These are phyloP conservation scores for Perilla frutescens DNA, from an alignment of 257 asterid genomes.

Conservation along the genomic window DNA sequence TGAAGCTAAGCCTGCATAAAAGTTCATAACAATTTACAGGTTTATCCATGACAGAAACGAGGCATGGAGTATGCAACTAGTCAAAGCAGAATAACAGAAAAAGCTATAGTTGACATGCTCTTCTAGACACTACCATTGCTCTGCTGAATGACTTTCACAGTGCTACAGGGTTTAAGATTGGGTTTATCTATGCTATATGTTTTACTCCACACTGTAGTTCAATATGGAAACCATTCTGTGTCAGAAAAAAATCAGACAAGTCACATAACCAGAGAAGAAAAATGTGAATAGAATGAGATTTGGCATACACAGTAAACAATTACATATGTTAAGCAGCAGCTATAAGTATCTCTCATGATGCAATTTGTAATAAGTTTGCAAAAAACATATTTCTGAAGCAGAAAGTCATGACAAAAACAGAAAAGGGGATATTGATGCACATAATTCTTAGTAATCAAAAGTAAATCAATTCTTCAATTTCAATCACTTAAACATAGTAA, in stretches of 20 bases:
- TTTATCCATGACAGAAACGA: background rate
- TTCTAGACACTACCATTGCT: slow-evolving; percentile 11
- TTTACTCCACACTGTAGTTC: slow-evolving; percentile 1
- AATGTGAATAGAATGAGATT: slow-evolving; percentile 10
- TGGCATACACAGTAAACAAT: slow-evolving; percentile 5
- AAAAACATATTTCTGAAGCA: slow-evolving; percentile 19
- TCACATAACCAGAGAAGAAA: background rate
- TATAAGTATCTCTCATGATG: slow-evolving; percentile 6
- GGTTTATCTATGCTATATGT: background rate
- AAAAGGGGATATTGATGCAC: background rate
- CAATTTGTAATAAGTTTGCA: slow-evolving; percentile 22
- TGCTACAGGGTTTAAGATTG: background rate
- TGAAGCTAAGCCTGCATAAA: background rate
- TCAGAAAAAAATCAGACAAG: background rate
- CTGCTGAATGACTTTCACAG: slow-evolving; percentile 6
- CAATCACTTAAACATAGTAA: slow-evolving; percentile 1
- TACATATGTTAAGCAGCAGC: slow-evolving; percentile 22
- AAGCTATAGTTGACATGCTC: background rate
- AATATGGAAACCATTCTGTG: background rate
- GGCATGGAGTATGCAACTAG: background rate
- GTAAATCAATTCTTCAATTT: background rate
- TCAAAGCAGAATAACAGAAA: slow-evolving; percentile 12
- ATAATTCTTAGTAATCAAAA: slow-evolving; percentile 4
- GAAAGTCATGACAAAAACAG: background rate
- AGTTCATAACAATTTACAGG: background rate